Percentiles rank a stretch among this genome's conserved stretches.
Evolutionary conservation across 1,139 yeast genomes (phyloP).

Genomic region (Kodamaea arcana): DNA sequence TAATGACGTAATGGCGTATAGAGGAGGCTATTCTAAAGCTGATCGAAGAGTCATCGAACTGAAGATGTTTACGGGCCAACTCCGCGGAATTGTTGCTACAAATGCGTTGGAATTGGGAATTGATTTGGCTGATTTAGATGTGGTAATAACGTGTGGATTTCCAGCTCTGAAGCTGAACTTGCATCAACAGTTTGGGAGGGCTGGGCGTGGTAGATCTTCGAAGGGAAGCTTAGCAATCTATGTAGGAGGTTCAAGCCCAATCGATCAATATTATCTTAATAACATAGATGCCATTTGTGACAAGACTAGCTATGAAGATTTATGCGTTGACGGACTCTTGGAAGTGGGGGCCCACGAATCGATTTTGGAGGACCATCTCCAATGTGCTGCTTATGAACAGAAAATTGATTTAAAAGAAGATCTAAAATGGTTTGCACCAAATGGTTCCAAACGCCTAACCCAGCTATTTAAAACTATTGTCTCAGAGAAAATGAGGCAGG

Average conservation of each 20-base stretch:
- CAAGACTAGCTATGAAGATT: conserved; percentile 37
- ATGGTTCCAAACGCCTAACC: conserved; percentile 14
- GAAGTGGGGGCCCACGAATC: conserved; percentile 32
- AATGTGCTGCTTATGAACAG: conserved; percentile 88
- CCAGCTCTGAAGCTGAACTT: conserved; percentile 82
- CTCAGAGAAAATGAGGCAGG: conserved; percentile 41
- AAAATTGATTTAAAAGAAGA: conserved; percentile 59
- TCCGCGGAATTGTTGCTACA: conserved; percentile 87
- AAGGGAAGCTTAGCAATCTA: conserved; percentile 62
- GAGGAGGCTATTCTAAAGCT: conserved; percentile 88
- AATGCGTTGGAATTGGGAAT: conserved; percentile 94
- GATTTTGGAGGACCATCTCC: conserved; percentile 75
- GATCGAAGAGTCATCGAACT: conserved; percentile 85
- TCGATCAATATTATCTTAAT: conserved; percentile 77
- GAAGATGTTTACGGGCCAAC: conserved; percentile 82
- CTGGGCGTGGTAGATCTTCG: conserved; percentile 81
- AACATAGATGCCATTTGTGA: conserved; percentile 64
- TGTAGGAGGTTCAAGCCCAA: conserved; percentile 80
- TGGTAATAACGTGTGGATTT: conserved; percentile 88
- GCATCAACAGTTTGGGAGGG: conserved; percentile 95
- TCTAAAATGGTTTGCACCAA: conserved; percentile 47
- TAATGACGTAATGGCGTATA: conserved; percentile 81
- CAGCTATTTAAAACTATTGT: conserved; percentile 34
- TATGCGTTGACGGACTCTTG: conserved; percentile 39
- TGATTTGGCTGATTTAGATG: conserved; percentile 88